These are phyloP conservation scores for Flaveria floridana DNA, from an alignment of 140 eudicot genomes.

Conservation along the genomic window DNA sequence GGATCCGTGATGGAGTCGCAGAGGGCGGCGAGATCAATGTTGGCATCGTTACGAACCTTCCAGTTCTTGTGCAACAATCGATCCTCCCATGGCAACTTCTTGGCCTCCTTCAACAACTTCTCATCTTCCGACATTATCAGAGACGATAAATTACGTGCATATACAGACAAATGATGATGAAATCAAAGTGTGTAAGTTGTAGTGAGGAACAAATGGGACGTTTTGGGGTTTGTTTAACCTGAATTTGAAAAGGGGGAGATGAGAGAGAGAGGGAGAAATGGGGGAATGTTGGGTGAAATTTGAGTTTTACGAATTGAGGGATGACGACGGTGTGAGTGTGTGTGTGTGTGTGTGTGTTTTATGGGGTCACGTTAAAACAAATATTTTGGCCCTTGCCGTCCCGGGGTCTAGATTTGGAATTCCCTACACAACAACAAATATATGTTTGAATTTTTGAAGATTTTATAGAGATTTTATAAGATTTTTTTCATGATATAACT, in stretches of 20 bases:
- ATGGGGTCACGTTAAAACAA: constrained; percentile 24
- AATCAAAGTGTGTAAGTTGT: constrained; percentile 10
- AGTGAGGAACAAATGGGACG: constrained; percentile 11
- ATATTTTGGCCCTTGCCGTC: constrained; percentile 20
- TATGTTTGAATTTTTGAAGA: too few species aligned
- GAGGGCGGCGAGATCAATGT: constrained; percentile 83
- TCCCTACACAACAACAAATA: constrained; percentile 4
- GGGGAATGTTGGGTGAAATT: constrained; percentile 22
- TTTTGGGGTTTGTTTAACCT: constrained; percentile 6
- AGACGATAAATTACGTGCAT: not conserved
- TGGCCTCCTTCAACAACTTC: constrained; percentile 95
- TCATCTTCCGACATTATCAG: constrained; percentile 62
- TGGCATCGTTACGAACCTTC: constrained; percentile 97
- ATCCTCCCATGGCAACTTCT: constrained; percentile 96
- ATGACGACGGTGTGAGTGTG: not conserved
- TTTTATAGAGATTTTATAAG: too few species aligned
- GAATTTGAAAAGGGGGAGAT: constrained; percentile 26
- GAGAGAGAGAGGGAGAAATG: constrained; percentile 20
- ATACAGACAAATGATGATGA: not conserved
- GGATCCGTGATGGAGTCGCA: constrained; percentile 87
- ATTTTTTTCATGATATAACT: too few species aligned
- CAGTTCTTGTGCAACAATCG: constrained; percentile 90
- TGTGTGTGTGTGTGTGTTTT: constrained; percentile 15
- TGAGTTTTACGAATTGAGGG: constrained; percentile 24
- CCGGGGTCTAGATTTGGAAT: constrained; percentile 35